Percentiles rank a stretch among this genome's conserved stretches.
Evolutionary conservation across 345 rosid species (phyloP).

Genomic region (Gossypium australe): DNA sequence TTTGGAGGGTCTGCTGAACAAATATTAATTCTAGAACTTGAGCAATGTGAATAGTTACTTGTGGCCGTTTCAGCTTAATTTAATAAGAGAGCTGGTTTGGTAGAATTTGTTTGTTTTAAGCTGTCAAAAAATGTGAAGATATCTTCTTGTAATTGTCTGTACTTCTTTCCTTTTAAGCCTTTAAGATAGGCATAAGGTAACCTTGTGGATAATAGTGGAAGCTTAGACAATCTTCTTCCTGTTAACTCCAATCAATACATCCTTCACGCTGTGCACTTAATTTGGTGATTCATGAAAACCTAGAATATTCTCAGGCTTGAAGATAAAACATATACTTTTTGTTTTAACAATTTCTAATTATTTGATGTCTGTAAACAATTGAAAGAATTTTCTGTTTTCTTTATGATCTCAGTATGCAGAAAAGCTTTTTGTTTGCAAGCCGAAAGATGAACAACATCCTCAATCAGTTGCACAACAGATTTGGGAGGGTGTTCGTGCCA

Average conservation of each 20-base stretch:
- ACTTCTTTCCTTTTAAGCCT: background rate
- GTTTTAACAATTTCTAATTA: background rate
- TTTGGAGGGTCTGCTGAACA: background rate
- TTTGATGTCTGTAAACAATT: background rate
- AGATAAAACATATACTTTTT: background rate
- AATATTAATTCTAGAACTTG: background rate
- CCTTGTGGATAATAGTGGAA: background rate
- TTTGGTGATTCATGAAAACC: slow-evolving; percentile 3
- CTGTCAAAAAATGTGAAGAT: background rate
- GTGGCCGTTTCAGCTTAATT: background rate
- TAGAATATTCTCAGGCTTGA: background rate
- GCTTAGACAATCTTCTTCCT: background rate
- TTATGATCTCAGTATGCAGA: slow-evolving; percentile 71
- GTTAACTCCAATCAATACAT: background rate
- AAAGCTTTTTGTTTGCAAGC: slow-evolving; percentile 76
- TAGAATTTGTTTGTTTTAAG: background rate
- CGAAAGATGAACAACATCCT: slow-evolving; percentile 49
- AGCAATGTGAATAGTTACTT: background rate
- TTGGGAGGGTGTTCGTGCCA: slow-evolving; percentile 83
- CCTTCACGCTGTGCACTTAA: background rate
- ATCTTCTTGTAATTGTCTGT: background rate
- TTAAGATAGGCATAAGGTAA: background rate
- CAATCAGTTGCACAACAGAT: slow-evolving; percentile 59
- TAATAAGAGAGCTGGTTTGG: background rate
- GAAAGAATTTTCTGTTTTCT: slow-evolving; percentile 7